Conservation (phyloP, 1,284 basidiomycete species). For the Xanthoconium separans region DNA sequence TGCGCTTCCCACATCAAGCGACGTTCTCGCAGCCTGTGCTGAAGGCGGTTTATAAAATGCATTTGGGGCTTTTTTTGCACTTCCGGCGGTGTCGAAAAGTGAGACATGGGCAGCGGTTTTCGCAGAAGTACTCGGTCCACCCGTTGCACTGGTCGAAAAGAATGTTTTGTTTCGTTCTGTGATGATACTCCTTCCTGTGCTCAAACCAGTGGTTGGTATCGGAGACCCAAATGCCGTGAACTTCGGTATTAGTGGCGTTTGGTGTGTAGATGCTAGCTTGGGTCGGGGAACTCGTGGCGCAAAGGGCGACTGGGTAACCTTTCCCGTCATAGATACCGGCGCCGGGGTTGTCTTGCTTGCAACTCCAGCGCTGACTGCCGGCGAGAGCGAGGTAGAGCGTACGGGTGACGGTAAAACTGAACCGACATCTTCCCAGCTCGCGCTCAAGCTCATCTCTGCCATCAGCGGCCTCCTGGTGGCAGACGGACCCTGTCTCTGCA, state of each 20-base stretch:
- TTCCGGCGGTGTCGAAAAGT: slow-evolving; percentile 43
- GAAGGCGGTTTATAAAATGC: slow-evolving; percentile 59
- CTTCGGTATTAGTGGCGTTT: slow-evolving; percentile 15
- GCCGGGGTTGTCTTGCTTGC: slow-evolving; percentile 4
- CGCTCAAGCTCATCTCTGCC: slow-evolving; percentile 35
- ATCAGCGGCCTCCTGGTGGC: slow-evolving; percentile 12
- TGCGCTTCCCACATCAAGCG: slow-evolving; percentile 3
- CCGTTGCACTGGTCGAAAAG: slow-evolving; percentile 6
- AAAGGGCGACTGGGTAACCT: slow-evolving; percentile 14
- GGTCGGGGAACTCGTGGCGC: slow-evolving; percentile 11
- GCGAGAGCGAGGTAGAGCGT: slow-evolving; percentile 9
- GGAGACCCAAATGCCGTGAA: slow-evolving; percentile 28
- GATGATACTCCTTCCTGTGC: slow-evolving; percentile 5
- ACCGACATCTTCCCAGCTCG: slow-evolving; percentile 51
- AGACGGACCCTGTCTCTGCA: slow-evolving; percentile 9
- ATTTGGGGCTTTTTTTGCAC: slow-evolving; percentile 51
- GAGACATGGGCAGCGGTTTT: slow-evolving; percentile 32
- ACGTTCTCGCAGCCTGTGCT: background rate
- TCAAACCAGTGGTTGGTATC: slow-evolving; percentile 7
- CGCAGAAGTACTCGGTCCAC: slow-evolving; percentile 17
- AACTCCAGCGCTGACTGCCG: slow-evolving; percentile 2
- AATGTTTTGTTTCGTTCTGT: slow-evolving; percentile 18
- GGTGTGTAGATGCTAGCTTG: slow-evolving; percentile 1
- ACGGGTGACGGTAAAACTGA: slow-evolving; percentile 9
- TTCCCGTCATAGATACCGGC: background rate